These are phyloP conservation scores for Amanita phalloides DNA, from an alignment of 768 basidiomycete species.

Conservation along the genomic window DNA sequence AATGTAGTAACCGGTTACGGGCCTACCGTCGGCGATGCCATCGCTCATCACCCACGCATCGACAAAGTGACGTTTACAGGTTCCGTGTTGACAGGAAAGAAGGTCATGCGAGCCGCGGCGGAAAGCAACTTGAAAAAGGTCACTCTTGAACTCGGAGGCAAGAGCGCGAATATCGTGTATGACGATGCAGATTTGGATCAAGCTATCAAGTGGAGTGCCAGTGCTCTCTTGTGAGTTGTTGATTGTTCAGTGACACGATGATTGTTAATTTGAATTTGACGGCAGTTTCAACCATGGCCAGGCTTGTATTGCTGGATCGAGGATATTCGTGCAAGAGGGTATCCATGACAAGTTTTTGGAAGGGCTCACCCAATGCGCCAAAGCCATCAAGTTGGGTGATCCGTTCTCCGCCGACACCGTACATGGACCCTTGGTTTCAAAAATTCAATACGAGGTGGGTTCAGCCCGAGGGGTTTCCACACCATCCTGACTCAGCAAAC, in stretches of 20 bases:
- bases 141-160: slow-evolving; percentile 75
- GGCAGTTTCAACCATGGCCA: slow-evolving; percentile 62
- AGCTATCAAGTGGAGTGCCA: slow-evolving; percentile 61
- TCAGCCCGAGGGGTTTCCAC: background rate
- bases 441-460: slow-evolving; percentile 57
- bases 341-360: slow-evolving; percentile 75
- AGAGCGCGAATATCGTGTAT: slow-evolving; percentile 63
- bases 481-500: background rate
- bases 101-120: slow-evolving; percentile 70
- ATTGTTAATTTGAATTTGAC: background rate
- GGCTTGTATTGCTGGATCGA: slow-evolving; percentile 71
- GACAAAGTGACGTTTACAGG: slow-evolving; percentile 84
- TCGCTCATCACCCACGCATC: slow-evolving; percentile 58
- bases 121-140: slow-evolving; percentile 79
- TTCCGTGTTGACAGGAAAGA: slow-evolving; percentile 69
- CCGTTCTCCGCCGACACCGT: slow-evolving; percentile 48
- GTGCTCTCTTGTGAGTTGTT: slow-evolving; percentile 62
- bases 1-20: slow-evolving; percentile 75
- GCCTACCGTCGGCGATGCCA: slow-evolving; percentile 54
- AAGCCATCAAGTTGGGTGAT: slow-evolving; percentile 48
- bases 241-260: background rate
- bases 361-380: slow-evolving; percentile 40
- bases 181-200: slow-evolving; percentile 65
- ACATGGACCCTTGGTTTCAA: slow-evolving; percentile 69
- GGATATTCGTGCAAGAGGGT: slow-evolving; percentile 71